Base-by-base conservation (phyloP, 2,329 filamentous ascomycete genomes). In the Penicillium glabrum region DNA sequence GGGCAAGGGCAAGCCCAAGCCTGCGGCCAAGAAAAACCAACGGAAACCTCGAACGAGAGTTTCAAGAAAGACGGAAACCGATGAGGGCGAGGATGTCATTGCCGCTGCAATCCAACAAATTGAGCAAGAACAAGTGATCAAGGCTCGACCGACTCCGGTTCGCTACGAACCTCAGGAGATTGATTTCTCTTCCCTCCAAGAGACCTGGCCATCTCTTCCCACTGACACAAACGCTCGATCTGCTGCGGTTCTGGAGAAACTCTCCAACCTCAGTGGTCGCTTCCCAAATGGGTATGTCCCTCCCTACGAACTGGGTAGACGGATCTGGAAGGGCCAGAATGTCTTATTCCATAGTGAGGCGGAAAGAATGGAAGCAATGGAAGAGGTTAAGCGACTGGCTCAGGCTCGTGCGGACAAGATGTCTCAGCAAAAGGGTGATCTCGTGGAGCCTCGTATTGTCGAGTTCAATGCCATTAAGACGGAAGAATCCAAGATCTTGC, bases 151-250 rank as follows among this genome's bases (percentile, higher is more conserved):
- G n/a, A 61, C 59, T 11, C 69, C 74, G 11, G 63, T 69, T 50
- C 72, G 69, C 19, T 77, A 77, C 53, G 65, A 67, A 43, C 75
- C 75, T 14, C 60, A 68, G 21, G 60, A 68, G 5, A 70, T 74
- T 55, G 64, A 67, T 33, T 61, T 69, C 29, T 66, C 69, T 16
- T 69, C 65, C 35, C 47, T 77, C 53, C 68, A 63, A 49, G 66
- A 73, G 27, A 77, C 74, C 11, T 77, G 75, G 75, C 75, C 75
- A 21, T 67, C 73, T 27, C 56, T 77, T 9, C 73, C 75, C 1
- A 71, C 70, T 2, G 67, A 69, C 35, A 48, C 58, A 8, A 64
- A 65, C 6, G 67, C 66, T 2, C 66, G 63, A 33, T 65, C 65
- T 6, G 68, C 67, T 27, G 67, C 67, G 10, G 62, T 77, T 24